Evolutionary conservation across 768 basidiomycete genomes (phyloP), one percentile per base, ranked within the genome.

Genomic region (Tricholoma furcatifolium): DNA sequence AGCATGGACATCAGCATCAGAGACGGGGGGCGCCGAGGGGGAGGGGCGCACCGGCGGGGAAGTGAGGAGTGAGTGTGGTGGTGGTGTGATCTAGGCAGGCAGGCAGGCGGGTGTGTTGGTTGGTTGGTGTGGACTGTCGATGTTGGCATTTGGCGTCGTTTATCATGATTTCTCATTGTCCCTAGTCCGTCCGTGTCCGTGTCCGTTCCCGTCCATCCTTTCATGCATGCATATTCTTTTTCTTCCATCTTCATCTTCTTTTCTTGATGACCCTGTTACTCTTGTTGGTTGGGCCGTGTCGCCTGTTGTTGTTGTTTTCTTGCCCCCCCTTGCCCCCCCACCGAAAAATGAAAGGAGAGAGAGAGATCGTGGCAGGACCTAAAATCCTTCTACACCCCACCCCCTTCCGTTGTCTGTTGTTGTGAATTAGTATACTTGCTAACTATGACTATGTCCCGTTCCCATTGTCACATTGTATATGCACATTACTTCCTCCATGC

Each of bases 1-100:
- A 43, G 41, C 36, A 60, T 1, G 30, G 39, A 20, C 23, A 20
- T n/a, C 47, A 43, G 41, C 36, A 38, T 38, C 43, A 66, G 53
- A 40, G 62, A 18, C 43, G 62, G 9, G 58, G 62, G 61, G 68
- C 49, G 47, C 75, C 47, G 56, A 75, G 21, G 68, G 75, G 49
- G 67, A 69, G 51, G 57, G 63, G 54, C 53, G 69, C 34, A 59
- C 65, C 59, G 59, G 64, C 18, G 47, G 70, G 34, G 65, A 51
- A 50, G 49, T 54, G 35, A 23, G 14, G 50, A 43, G 32, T 65
- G 40, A 63, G 67, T 15, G 12, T 9, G 32, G 4, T 3, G 44
- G 31, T 45, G 27, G 17, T 45, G 44, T 18, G 20, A 27, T 27
- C 27, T 27, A 27, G 27, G 4, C 27, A 27, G 27, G 27, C 27